A percentile compares a stretch with the other conserved stretches of the same genome.
Evolutionary conservation across 371 early-diverging fungal species (phyloP).

Genomic region (Batrachochytrium dendrobatidis): DNA sequence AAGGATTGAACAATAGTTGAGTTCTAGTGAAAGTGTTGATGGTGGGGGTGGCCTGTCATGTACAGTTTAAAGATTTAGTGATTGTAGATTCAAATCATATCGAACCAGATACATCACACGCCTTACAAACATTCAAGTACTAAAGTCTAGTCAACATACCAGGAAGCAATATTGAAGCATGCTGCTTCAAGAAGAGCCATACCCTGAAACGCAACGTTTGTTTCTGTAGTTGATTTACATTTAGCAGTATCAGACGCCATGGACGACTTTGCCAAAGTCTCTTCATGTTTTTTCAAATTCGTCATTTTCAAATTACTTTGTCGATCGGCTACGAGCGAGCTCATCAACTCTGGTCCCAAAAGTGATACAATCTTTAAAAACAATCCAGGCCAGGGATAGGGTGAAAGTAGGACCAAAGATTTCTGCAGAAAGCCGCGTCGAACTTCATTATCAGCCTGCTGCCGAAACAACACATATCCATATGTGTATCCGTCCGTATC

Average conservation of each 20-base stretch:
- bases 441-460: slow-evolving; percentile 74
- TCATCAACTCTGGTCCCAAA: slow-evolving; percentile 59
- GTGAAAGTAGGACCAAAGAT: slow-evolving; percentile 79
- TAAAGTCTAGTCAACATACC: slow-evolving; percentile 41
- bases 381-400: slow-evolving; percentile 79
- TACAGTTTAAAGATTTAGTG: too few species aligned
- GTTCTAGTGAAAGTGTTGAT: slow-evolving; percentile 11
- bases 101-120: not conserved
- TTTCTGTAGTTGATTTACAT: not conserved
- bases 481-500: slow-evolving; percentile 70
- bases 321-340: slow-evolving; percentile 29
- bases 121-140: slow-evolving; percentile 14
- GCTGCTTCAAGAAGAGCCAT: slow-evolving; percentile 61
- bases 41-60: slow-evolving; percentile 39
- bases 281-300: not conserved
- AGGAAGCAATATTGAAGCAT: slow-evolving; percentile 68
- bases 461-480: slow-evolving; percentile 92
- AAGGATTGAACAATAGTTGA: slow-evolving; percentile 31
- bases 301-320: not conserved
- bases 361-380: slow-evolving; percentile 62
- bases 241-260: too few species aligned
- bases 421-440: slow-evolving; percentile 91
- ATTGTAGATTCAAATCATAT: too few species aligned
- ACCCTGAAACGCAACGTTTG: slow-evolving; percentile 5
- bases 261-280: too few species aligned